phyloP scores from a whole-genome alignment of 345 rosid genomes.

The Heritiera fomes region DNA sequence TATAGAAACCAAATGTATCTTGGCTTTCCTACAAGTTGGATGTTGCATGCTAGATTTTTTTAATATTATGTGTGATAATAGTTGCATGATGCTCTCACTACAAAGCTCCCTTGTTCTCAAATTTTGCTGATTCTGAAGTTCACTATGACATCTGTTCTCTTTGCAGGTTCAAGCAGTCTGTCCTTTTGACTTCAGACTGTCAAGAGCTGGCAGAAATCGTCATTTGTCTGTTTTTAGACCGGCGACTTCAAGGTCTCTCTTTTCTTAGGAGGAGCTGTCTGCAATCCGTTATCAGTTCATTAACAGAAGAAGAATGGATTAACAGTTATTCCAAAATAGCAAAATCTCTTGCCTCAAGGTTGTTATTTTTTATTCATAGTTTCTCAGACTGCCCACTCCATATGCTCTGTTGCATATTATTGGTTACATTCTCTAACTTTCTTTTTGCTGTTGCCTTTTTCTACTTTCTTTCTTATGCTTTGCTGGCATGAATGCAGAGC shows the following conservation, averaged over 20 bases:
- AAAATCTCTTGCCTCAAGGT: slow-evolving; percentile 73
- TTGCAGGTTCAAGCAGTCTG: slow-evolving; percentile 50
- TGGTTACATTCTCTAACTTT: background rate
- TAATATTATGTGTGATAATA: background rate
- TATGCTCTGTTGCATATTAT: background rate
- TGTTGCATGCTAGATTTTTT: background rate
- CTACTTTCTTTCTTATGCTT: slow-evolving; percentile 10
- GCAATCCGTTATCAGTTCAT: slow-evolving; percentile 50
- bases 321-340: slow-evolving; percentile 61
- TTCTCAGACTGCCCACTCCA: background rate
- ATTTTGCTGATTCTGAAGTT: slow-evolving; percentile 15
- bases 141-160: background rate
- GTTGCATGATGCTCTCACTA: background rate
- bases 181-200: slow-evolving; percentile 54
- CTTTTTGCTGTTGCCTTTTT: background rate
- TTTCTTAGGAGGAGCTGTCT: slow-evolving; percentile 50
- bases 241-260: slow-evolving; percentile 62
- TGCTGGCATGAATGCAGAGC: slow-evolving; percentile 48
- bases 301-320: slow-evolving; percentile 77
- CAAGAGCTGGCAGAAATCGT: slow-evolving; percentile 58
- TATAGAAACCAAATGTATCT: background rate
- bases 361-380: slow-evolving; percentile 8
- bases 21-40: background rate
- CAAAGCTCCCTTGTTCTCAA: background rate
- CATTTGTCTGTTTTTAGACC: slow-evolving; percentile 56